A percentile compares a stretch with the other conserved stretches of the same genome.
Conservation (phyloP, 768 basidiomycete genomes). For the Coprinellus aureogranulatus region DNA sequence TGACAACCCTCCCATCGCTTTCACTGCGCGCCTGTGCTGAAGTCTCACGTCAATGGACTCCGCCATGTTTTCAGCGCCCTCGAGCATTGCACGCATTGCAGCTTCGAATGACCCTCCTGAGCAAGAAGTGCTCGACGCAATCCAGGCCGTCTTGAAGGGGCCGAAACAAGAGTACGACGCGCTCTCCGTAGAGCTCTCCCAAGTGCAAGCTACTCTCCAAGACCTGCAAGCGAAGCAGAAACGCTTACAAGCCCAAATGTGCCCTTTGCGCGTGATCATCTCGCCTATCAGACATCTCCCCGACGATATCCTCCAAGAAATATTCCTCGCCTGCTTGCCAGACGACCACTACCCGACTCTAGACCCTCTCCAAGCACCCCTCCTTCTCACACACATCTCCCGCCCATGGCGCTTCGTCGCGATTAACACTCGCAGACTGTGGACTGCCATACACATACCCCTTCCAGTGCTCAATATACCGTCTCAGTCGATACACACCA, state of each 20-base stretch:
- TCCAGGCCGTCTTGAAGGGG: slow-evolving; percentile 5
- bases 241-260: slow-evolving; percentile 7
- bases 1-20: no score
- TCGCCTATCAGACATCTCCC: slow-evolving; percentile 16
- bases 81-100: background rate
- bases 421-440: slow-evolving; percentile 14
- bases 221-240: background rate
- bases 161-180: slow-evolving; percentile 6
- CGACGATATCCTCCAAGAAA: slow-evolving; percentile 18
- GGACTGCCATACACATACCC: slow-evolving; percentile 17
- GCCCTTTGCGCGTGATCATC: slow-evolving; percentile 9
- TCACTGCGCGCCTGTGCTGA: no score
- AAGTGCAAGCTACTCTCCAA: background rate
- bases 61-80: no score
- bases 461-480: slow-evolving; percentile 12
- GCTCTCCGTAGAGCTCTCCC: background rate
- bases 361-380: slow-evolving; percentile 10
- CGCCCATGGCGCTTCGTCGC: slow-evolving; percentile 16
- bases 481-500: background rate
- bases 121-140: slow-evolving; percentile 7
- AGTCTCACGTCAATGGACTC: no score
- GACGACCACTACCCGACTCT: slow-evolving; percentile 10
- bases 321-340: slow-evolving; percentile 18
- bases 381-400: slow-evolving; percentile 16
- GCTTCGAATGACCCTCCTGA: slow-evolving; percentile 8